Conservation (phyloP, 768 basidiomycete species). For the Pulveroboletus sp. region DNA sequence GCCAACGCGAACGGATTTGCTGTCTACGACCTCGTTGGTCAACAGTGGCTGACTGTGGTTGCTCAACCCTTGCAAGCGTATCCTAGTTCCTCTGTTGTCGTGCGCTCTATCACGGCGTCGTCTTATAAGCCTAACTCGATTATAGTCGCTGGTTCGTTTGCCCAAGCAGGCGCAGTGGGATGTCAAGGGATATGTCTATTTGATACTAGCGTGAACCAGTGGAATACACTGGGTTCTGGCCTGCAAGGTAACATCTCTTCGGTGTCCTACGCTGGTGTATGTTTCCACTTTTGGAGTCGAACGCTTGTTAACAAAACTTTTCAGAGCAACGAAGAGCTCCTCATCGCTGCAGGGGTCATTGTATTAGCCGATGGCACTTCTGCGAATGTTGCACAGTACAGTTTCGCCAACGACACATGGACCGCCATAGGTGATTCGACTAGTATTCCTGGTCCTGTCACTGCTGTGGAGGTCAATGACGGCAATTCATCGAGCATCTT, state of each 20-base stretch:
- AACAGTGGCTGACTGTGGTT: slow-evolving; percentile 59
- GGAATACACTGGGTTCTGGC: slow-evolving; percentile 78
- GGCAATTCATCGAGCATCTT: slow-evolving; percentile 83
- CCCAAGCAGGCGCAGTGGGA: slow-evolving; percentile 66
- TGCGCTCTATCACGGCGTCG: slow-evolving; percentile 70
- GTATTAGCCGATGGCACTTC: slow-evolving; percentile 58
- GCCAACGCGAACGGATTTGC: slow-evolving; percentile 66
- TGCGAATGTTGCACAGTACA: slow-evolving; percentile 73
- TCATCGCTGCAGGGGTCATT: slow-evolving; percentile 83
- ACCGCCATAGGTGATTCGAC: slow-evolving; percentile 53
- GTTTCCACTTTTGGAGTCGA: slow-evolving; percentile 22
- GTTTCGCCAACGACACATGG: slow-evolving; percentile 77
- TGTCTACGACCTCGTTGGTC: slow-evolving; percentile 68
- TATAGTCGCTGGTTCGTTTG: slow-evolving; percentile 87
- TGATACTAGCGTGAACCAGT: slow-evolving; percentile 66
- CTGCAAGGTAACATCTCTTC: slow-evolving; percentile 79
- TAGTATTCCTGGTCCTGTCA: slow-evolving; percentile 83
- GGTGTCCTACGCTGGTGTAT: slow-evolving; percentile 78
- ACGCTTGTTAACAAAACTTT: slow-evolving; percentile 8
- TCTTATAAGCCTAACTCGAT: slow-evolving; percentile 57
- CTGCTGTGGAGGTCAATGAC: slow-evolving; percentile 83
- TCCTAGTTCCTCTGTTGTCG: slow-evolving; percentile 54
- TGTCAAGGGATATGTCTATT: slow-evolving; percentile 82
- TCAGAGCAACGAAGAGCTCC: slow-evolving; percentile 61
- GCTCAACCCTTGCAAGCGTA: slow-evolving; percentile 60